Conservation (phyloP, 257 asterid genomes). For the Cordia subcordata region DNA sequence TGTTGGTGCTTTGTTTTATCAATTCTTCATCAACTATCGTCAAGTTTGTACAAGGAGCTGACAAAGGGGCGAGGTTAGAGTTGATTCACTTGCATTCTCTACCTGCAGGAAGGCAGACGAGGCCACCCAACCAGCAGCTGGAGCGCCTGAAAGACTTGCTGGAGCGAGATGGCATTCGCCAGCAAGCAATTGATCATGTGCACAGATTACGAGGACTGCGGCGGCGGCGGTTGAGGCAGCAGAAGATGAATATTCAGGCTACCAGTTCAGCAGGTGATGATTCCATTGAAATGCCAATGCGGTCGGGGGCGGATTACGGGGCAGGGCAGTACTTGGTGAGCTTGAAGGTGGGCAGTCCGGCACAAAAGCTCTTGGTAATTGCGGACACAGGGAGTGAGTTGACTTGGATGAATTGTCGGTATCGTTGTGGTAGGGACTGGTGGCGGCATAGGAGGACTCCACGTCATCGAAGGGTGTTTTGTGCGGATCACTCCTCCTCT, state of each 20-base stretch:
- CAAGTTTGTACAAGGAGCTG: constrained; percentile 6
- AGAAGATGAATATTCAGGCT: no score
- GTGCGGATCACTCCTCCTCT: constrained; percentile 36
- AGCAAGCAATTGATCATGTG: not conserved
- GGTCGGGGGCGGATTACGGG: constrained; percentile 52
- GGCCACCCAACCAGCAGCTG: not conserved
- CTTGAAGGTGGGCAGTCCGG: constrained; percentile 40
- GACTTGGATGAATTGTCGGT: constrained; percentile 49
- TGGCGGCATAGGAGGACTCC: constrained; percentile 20
- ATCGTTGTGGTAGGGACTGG: constrained; percentile 24
- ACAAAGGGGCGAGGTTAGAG: constrained; percentile 23
- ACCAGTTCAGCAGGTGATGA: not conserved
- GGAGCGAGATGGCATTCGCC: constrained; percentile 22
- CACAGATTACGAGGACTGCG: not conserved
- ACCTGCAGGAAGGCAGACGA: not conserved
- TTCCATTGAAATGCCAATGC: constrained; percentile 24
- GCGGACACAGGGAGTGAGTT: constrained; percentile 66
- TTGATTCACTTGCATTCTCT: constrained; percentile 29
- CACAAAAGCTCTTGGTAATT: constrained; percentile 34
- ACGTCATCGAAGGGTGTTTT: constrained; percentile 24
- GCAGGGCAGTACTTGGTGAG: constrained; percentile 48
- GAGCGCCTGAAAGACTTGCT: constrained; percentile 20
- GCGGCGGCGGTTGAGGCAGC: no score
- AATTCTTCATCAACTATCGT: constrained; percentile 5
- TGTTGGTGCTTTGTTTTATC: not conserved